Conservation (phyloP, 108 stramenopile genomes). For the Cyclotella atomus region DNA sequence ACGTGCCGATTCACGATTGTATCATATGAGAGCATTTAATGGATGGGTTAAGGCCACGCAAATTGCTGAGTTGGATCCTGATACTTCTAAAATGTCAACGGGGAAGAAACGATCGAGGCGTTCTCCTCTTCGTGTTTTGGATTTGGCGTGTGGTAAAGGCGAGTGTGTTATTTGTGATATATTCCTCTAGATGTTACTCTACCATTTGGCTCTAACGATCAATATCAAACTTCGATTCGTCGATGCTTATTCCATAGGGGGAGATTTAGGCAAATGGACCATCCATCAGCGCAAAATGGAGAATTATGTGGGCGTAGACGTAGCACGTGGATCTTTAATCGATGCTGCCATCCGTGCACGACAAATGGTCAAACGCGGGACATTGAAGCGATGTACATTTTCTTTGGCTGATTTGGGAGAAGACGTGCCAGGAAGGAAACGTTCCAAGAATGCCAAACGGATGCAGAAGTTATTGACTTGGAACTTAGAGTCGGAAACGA, state of each 20-base stretch:
- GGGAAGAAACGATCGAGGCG: conserved; percentile 42
- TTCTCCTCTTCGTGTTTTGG: conserved; percentile 83
- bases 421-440: conserved; percentile 85
- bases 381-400: conserved; percentile 63
- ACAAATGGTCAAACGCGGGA: conserved; percentile 56
- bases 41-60: conserved; percentile 98
- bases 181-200: too few species aligned
- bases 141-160: conserved; percentile 98
- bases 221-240: too few species aligned
- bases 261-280: conserved; percentile 96
- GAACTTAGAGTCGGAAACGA: conserved; percentile 68
- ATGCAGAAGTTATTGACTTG: conserved; percentile 83
- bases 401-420: conserved; percentile 87
- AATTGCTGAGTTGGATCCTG: conserved; percentile 79
- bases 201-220: too few species aligned
- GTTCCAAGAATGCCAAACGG: conserved; percentile 41
- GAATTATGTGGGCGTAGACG: conserved; percentile 96
- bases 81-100: conserved; percentile 10
- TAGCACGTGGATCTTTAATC: conserved; percentile 91
- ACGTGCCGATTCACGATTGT: conserved; percentile 87
- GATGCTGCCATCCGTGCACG: conserved; percentile 92
- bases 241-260: too few species aligned
- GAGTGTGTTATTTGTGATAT: too few species aligned
- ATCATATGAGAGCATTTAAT: conserved; percentile 96
- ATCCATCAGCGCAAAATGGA: conserved; percentile 71